phyloP scores from a whole-genome alignment of 2,329 filamentous ascomycete genomes.

The Raffaelea ambrosiae region DNA sequence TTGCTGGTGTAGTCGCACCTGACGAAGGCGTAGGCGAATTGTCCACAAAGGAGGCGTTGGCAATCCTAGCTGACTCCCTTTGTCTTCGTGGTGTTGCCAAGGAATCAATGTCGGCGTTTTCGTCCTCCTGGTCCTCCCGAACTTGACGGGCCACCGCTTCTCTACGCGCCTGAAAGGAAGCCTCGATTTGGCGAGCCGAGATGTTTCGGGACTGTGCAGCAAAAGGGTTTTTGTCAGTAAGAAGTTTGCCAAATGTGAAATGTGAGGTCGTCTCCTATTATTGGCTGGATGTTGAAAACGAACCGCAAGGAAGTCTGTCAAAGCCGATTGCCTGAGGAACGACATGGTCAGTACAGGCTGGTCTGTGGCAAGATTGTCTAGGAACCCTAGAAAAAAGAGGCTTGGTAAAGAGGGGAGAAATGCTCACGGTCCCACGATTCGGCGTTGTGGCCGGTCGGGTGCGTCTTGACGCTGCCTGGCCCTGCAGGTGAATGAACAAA shows the following conservation, averaged over 20 bases:
- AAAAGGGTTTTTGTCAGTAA: neutral
- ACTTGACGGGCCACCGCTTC: conserved; percentile 25
- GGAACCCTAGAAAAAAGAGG: too few relatives aligned
- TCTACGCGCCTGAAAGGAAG: conserved; percentile 39
- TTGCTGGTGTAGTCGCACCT: neutral
- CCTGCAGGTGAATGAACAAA: too few relatives aligned
- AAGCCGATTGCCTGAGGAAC: conserved; percentile 33
- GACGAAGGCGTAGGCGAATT: neutral
- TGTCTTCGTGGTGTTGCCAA: too few relatives aligned
- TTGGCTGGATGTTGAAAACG: conserved; percentile 1
- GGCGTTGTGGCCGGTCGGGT: conserved; percentile 2
- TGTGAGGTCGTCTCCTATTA: neutral
- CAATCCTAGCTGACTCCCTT: neutral
- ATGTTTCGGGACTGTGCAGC: conserved; percentile 60
- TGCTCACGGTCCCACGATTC: conserved; percentile 23
- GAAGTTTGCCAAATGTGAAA: too few relatives aligned
- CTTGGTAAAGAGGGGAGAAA: neutral
- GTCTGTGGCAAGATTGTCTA: too few relatives aligned
- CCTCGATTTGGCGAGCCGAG: conserved; percentile 47
- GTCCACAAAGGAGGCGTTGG: too few relatives aligned
- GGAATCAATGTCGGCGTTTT: conserved; percentile 10
- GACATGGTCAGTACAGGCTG: too few relatives aligned
- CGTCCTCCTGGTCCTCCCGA: conserved; percentile 19
- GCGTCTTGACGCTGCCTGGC: conserved; percentile 4
- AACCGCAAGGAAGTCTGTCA: conserved; percentile 43